phyloP scores from a whole-genome alignment of 2,329 filamentous ascomycete species.

The Colletotrichum ledebouriae region DNA sequence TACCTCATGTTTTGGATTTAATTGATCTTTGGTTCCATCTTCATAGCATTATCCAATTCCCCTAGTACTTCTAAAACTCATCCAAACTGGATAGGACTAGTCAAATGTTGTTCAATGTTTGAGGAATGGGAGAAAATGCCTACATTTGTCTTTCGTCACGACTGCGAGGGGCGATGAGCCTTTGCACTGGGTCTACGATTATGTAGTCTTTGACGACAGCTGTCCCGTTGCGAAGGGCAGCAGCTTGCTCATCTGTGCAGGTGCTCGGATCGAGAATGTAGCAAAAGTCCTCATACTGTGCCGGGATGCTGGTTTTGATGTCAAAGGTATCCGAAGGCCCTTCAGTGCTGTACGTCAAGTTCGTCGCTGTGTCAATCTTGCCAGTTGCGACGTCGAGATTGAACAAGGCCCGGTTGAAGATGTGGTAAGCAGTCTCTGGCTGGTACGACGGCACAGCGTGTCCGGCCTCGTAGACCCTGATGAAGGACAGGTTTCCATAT shows the following conservation, averaged over 20 bases:
- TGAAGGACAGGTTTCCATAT: conserved; percentile 74
- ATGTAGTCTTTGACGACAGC: conserved; percentile 61
- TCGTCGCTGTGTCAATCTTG: conserved; percentile 40
- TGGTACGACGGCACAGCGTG: conserved; percentile 68
- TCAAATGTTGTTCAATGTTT: background rate
- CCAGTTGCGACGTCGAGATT: conserved; percentile 45
- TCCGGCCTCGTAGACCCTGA: conserved; percentile 69
- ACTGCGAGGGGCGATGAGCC: background rate
- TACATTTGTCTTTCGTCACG: conserved; percentile 16
- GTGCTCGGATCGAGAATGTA: conserved; percentile 44
- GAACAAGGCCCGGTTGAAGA: conserved; percentile 62
- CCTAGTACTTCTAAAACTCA: background rate
- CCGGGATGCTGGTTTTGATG: conserved; percentile 43
- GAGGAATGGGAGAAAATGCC: background rate
- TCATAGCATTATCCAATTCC: no score
- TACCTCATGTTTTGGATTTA: no score
- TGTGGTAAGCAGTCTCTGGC: conserved; percentile 58
- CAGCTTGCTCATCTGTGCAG: conserved; percentile 62
- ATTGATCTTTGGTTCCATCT: no score
- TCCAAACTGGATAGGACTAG: conserved; percentile 1
- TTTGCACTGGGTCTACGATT: conserved; percentile 28
- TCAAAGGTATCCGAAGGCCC: conserved; percentile 43
- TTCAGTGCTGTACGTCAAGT: conserved; percentile 42
- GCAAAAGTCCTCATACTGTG: conserved; percentile 46
- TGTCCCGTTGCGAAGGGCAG: conserved; percentile 63